Conservation (phyloP, 176 grass and related monocot species). For the Oryza rufipogon region DNA sequence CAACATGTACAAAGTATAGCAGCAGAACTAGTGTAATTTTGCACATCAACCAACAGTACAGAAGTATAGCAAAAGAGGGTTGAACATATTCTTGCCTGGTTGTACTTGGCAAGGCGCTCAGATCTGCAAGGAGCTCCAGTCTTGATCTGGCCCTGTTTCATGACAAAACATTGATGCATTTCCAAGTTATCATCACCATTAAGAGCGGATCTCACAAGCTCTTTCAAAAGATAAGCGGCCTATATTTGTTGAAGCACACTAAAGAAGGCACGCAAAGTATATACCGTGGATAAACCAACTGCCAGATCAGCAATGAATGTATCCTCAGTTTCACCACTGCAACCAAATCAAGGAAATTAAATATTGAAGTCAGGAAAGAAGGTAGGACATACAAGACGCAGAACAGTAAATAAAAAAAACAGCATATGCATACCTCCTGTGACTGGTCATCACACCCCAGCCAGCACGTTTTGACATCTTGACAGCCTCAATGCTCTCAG, state of each 20-base stretch:
- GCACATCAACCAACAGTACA: background rate
- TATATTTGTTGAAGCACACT: background rate
- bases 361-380: background rate
- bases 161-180: constrained; percentile 21
- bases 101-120: constrained; percentile 97
- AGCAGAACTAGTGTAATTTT: background rate
- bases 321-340: constrained; percentile 89
- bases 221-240: background rate
- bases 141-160: constrained; percentile 92
- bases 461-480: constrained; percentile 91
- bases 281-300: constrained; percentile 84
- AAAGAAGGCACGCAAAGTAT: background rate
- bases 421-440: constrained; percentile 58
- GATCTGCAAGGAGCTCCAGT: constrained; percentile 91
- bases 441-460: constrained; percentile 95
- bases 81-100: constrained; percentile 52
- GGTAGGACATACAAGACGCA: background rate
- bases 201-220: background rate
- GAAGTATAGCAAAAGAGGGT: background rate
- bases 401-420: background rate
- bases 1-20: too few species aligned
- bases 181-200: background rate
- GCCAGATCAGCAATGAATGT: constrained; percentile 96
- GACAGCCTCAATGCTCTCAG: constrained; percentile 90
- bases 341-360: constrained; percentile 31